Base-by-base conservation (phyloP, 331 rosid genomes). In the Quercus phellos region DNA sequence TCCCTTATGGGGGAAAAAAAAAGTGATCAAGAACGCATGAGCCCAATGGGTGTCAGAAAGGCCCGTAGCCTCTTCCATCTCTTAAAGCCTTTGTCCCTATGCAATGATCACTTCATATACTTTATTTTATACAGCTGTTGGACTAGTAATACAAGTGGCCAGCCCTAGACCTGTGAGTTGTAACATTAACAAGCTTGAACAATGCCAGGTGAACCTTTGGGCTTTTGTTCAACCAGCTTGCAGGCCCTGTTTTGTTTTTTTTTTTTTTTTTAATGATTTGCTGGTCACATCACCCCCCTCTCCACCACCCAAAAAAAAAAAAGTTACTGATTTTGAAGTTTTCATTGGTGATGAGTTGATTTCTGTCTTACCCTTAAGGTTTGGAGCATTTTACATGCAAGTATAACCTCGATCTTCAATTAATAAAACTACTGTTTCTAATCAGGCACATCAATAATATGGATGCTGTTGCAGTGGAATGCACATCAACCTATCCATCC, bases 401-500 rank as follows among this genome's bases (percentile, higher is more conserved):
- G 22, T n/a, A 56, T 18, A 13, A 35, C 46, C 75, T 8, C 13
- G 0, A 5, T 50, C 59, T 42, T n/a, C 56, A 43, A 38, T 43
- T 34, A 54, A 32, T 56, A n/a, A 16, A 59, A 71, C 54, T 56
- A 71, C 74, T 53, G 5, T 63, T 78, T 81, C 73, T 76, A 53
- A 30, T 71, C 81, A 93, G 97, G 98, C 59, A 95, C 97, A 27
- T 91, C 98, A 1, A 89, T 95, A 64, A 17, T 90, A 26, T 95
- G 99, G 99, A 95, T 95, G 99, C 63, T 91, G 76, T 51, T 89
- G 87, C 97, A 91, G 58, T 90, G 98, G 99, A 95, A 91, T 78
- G 60, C 88, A 5, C 92, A 89, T 83, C 87, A 74, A 51, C 79
- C 71, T 70, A 58, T 73, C 69, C 87, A 74, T 75, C 77, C 54